Evolutionary conservation across 140 eudicot species (phyloP), one percentile per base, ranked within the genome.

Genomic region (Ambrosia hybrid): DNA sequence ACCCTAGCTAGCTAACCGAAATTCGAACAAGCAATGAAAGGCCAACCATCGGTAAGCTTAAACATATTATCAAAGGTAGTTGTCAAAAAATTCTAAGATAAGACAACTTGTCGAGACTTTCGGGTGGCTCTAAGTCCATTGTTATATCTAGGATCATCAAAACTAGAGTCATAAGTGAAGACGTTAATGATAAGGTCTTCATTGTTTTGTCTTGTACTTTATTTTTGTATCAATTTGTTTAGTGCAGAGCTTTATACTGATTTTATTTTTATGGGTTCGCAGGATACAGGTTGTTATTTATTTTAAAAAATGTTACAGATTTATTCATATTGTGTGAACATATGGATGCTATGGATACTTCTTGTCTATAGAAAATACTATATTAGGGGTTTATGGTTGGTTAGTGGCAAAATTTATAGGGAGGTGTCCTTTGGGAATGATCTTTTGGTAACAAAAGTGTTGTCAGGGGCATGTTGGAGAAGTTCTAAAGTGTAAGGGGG

Each of bases 251-350:
- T 41, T 14, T 33, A 70, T 6, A 0, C 4, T 11, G 6, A 2
- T 14, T 12, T 45, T 41, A 14, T 34, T 71, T 55, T 73, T 41
- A 78, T 78, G 82, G 82, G 78, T 78, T 78, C 57, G 82, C 78
- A 12, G 70, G 68, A 55, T 6, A 34, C 57, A 78, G 72, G 78
- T 65, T 10, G 82, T 70, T 30, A 38, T 72, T 56, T 56, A 43
- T 15, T 78, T 72, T 53, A 56, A 0, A 65, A 5, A 72, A 78
- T 64, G 14, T 78, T 5, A 0, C 26, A 16, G 4, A 5, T 43
- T 43, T 78, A 71, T 71, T 4, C 37, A 36, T 43, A 3, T 4
- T 78, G 7, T 56, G 17, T 57, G 37, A 6, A 14, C 11, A 9
- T 65, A 3, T 3, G 2, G 30, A 21, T 64, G 45, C 43, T 65